phyloP scores from a whole-genome alignment of 768 basidiomycete genomes.

The Trametes cubensis region DNA sequence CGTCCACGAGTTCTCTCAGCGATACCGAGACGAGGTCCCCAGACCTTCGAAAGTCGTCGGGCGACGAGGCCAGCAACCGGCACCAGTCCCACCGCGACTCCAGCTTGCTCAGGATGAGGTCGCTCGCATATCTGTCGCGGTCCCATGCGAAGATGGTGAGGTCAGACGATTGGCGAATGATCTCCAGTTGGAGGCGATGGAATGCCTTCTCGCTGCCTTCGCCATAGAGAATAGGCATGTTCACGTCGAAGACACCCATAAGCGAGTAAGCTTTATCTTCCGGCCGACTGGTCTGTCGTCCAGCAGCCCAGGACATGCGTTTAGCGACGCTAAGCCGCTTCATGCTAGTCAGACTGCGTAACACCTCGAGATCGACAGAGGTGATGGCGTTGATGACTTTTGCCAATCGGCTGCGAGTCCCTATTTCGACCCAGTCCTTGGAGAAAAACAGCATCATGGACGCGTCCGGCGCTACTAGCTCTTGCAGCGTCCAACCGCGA shows the following conservation, averaged over 20 bases:
- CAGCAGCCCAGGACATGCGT: conserved; percentile 12
- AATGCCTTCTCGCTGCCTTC: conserved; percentile 7
- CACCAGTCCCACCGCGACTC: no score
- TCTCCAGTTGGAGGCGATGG: conserved; percentile 13
- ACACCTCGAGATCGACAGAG: background rate
- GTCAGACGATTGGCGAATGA: conserved; percentile 2
- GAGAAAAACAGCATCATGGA: conserved; percentile 8
- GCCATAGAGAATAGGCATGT: conserved; percentile 14
- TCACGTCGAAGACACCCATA: conserved; percentile 10
- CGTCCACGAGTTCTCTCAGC: no score
- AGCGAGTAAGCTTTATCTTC: conserved; percentile 16
- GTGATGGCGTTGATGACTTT: conserved; percentile 3
- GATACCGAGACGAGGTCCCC: no score
- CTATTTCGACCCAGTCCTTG: conserved; percentile 1
- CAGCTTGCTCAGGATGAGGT: no score
- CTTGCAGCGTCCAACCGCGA: conserved; percentile 17
- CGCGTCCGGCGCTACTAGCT: conserved; percentile 6
- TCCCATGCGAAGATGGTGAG: conserved; percentile 8
- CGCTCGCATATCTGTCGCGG: no score
- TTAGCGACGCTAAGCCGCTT: background rate
- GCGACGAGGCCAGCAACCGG: no score
- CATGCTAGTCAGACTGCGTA: background rate
- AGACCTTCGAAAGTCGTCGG: no score
- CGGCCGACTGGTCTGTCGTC: conserved; percentile 2
- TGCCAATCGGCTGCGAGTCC: background rate